These are phyloP conservation scores for Wickerhamiella occidentalis DNA, from an alignment of 805 yeast genomes.

Conservation along the genomic window DNA sequence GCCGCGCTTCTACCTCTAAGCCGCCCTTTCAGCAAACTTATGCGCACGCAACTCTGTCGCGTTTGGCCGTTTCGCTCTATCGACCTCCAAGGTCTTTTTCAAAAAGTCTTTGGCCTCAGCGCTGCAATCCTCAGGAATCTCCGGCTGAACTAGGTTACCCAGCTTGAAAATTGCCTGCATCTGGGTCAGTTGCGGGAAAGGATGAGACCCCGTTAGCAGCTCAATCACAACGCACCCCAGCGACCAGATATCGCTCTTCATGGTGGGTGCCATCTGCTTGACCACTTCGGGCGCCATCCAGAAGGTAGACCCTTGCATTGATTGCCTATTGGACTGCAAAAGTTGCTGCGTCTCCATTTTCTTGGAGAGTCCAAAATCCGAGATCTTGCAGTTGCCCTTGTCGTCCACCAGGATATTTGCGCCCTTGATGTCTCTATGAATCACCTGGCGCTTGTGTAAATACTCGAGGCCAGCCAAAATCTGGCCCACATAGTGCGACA, in stretches of 20 bases:
- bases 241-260: slow-evolving; percentile 94
- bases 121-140: slow-evolving; percentile 55
- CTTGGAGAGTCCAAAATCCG: slow-evolving; percentile 76
- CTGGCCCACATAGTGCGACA: slow-evolving; percentile 61
- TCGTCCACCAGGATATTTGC: slow-evolving; percentile 75
- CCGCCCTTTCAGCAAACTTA: slow-evolving; percentile 40
- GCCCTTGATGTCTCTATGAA: slow-evolving; percentile 81
- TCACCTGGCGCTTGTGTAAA: slow-evolving; percentile 60
- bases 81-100: slow-evolving; percentile 55
- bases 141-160: slow-evolving; percentile 71
- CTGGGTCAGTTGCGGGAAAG: slow-evolving; percentile 87
- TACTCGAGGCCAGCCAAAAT: slow-evolving; percentile 64
- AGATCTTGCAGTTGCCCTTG: slow-evolving; percentile 68
- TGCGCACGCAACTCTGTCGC: slow-evolving; percentile 60
- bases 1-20: no score
- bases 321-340: slow-evolving; percentile 47
- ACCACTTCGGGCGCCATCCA: slow-evolving; percentile 99
- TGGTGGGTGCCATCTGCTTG: slow-evolving; percentile 70
- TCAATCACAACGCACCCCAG: slow-evolving; percentile 89
- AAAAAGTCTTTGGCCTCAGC: slow-evolving; percentile 57
- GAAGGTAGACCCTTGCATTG: slow-evolving; percentile 86
- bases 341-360: slow-evolving; percentile 45
- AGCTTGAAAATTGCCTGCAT: slow-evolving; percentile 95
- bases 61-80: slow-evolving; percentile 58
- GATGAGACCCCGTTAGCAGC: slow-evolving; percentile 93